Percentiles rank a stretch among this genome's conserved stretches.
phyloP scores from a whole-genome alignment of 805 yeast species.

The Metschnikowia gelsemii region DNA sequence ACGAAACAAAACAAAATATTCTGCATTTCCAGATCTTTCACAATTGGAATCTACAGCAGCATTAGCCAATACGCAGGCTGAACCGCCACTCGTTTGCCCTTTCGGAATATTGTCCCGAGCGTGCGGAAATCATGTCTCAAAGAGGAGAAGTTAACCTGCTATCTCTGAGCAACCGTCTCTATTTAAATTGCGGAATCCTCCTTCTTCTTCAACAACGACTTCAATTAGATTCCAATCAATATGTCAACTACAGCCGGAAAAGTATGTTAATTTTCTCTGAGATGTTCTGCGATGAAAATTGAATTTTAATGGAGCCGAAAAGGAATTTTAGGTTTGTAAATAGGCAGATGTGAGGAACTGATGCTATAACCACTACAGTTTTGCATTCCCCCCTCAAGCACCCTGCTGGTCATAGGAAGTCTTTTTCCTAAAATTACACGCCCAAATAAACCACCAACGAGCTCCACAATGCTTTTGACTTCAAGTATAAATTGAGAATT shows the following conservation, averaged over 20 bases:
- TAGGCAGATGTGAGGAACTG: too few species aligned
- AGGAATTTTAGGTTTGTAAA: too few species aligned
- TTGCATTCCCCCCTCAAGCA: neutral
- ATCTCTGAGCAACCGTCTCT: constrained; percentile 1
- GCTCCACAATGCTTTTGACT: neutral
- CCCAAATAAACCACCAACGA: too few species aligned
- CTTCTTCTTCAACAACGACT: neutral
- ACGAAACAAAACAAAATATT: too few species aligned
- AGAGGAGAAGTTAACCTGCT: constrained; percentile 6
- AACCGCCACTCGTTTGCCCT: too few species aligned
- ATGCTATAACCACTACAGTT: constrained; percentile 2
- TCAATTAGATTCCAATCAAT: neutral
- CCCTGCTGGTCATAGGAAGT: constrained; percentile 11
- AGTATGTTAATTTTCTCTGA: constrained; percentile 19
- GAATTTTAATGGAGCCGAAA: neutral
- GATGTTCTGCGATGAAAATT: neutral
- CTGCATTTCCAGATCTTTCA: too few species aligned
- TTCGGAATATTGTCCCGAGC: too few species aligned
- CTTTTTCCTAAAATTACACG: neutral
- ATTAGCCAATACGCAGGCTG: too few species aligned
- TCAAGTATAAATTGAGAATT: neutral
- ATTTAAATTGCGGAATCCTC: constrained; percentile 9
- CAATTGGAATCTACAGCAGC: too few species aligned
- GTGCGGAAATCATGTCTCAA: constrained; percentile 11
- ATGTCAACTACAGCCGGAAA: constrained; percentile 28